Conservation (phyloP, 495 filamentous ascomycete genomes). For the Penicillium arizonense region DNA sequence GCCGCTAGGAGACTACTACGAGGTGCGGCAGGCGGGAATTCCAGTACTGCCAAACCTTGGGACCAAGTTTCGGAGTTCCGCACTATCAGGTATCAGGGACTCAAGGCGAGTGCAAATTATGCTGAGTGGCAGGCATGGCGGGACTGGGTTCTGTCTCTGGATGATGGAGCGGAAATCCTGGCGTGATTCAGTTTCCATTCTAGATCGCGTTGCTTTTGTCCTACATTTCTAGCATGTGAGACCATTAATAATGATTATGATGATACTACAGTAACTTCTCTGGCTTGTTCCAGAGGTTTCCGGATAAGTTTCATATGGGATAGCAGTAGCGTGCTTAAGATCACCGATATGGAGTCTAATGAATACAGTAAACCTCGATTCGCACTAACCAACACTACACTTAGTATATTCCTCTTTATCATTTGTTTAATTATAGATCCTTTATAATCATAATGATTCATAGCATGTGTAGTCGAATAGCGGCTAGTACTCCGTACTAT, state of each 20-base stretch:
- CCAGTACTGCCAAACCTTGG: slow-evolving; percentile 53
- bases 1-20: slow-evolving; percentile 47
- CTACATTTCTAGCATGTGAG: neutral
- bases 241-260: slow-evolving; percentile 8
- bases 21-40: slow-evolving; percentile 15
- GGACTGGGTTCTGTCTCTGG: slow-evolving; percentile 60
- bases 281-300: neutral
- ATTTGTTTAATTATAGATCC: too few relatives aligned
- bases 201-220: neutral
- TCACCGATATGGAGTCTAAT: too few relatives aligned
- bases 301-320: neutral
- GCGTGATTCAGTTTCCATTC: neutral
- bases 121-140: slow-evolving; percentile 74
- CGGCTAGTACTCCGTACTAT: too few relatives aligned
- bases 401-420: too few relatives aligned
- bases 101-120: slow-evolving; percentile 66
- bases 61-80: slow-evolving; percentile 66
- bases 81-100: slow-evolving; percentile 79
- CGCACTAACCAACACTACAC: too few relatives aligned
- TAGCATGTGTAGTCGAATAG: too few relatives aligned
- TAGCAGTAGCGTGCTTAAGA: neutral
- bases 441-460: too few relatives aligned
- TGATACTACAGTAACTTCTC: slow-evolving; percentile 7
- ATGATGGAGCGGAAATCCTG: slow-evolving; percentile 31
- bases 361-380: too few relatives aligned